A percentile compares a stretch with the other conserved stretches of the same genome.
These are phyloP conservation scores for Dactylellina cionopaga DNA, from an alignment of 2,329 filamentous ascomycete species.

Conservation along the genomic window DNA sequence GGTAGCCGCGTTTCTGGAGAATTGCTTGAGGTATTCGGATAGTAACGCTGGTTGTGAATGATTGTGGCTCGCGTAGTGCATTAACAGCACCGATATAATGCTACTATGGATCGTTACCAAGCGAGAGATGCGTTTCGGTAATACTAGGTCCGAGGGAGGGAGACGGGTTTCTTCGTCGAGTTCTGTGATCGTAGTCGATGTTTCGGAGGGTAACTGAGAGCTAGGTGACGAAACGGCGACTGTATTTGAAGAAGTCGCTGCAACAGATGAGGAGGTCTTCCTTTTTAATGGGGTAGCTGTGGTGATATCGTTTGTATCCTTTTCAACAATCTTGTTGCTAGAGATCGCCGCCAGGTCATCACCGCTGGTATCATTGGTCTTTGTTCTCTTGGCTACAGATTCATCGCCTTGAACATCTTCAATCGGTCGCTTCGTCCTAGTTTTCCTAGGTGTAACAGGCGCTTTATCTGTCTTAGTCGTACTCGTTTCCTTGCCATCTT, in stretches of 20 bases:
- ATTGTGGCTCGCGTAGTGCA: conserved; percentile 36
- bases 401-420: conserved; percentile 27
- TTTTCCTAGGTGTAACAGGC: conserved; percentile 39
- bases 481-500: background rate
- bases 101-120: conserved; percentile 35
- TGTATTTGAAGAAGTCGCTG: background rate
- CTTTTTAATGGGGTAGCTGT: conserved; percentile 8
- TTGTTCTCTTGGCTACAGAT: conserved; percentile 21
- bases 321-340: background rate
- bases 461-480: background rate
- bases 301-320: background rate
- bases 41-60: conserved; percentile 28
- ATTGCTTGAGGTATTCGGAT: conserved; percentile 33
- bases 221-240: background rate
- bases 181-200: conserved; percentile 14
- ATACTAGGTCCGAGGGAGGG: background rate
- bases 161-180: background rate
- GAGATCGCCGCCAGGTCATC: background rate
- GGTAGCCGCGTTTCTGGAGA: conserved; percentile 34
- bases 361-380: background rate
- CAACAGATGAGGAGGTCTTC: background rate
- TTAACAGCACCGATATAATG: conserved; percentile 24
- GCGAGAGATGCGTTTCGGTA: conserved; percentile 28
- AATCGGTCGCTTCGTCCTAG: conserved; percentile 20
- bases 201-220: conserved; percentile 2